Conservation (phyloP, 2,329 filamentous ascomycete species). For the Colletotrichum paranaense region DNA sequence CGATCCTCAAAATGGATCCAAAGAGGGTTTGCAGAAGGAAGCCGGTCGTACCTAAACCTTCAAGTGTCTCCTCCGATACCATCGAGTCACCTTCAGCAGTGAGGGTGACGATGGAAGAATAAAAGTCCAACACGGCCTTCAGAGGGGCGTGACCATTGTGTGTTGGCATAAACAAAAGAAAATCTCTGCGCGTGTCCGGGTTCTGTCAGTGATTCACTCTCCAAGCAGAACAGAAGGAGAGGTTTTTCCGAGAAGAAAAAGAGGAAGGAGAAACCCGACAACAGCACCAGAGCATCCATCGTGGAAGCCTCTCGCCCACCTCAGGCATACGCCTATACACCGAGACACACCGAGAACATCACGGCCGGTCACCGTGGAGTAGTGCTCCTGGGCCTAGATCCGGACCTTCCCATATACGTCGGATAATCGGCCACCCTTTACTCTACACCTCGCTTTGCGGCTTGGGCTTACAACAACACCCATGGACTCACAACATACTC, state of each 20-base stretch:
- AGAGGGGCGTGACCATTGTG: slow-evolving; percentile 75
- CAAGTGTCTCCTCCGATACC: slow-evolving; percentile 88
- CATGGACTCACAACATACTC: not conserved
- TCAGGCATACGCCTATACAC: not conserved
- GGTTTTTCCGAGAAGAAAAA: not conserved
- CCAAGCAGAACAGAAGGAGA: not conserved
- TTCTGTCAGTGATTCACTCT: slow-evolving; percentile 9
- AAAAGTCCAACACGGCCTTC: slow-evolving; percentile 88
- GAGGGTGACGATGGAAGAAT: slow-evolving; percentile 87
- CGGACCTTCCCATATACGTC: not conserved
- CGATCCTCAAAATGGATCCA: slow-evolving; percentile 79
- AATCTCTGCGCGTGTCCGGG: slow-evolving; percentile 71
- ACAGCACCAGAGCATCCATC: not conserved
- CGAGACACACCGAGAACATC: slow-evolving; percentile 9
- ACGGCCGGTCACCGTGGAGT: not conserved
- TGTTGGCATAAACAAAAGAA: slow-evolving; percentile 87
- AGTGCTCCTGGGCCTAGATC: not conserved
- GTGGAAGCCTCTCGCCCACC: not conserved
- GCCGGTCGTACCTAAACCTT: slow-evolving; percentile 90
- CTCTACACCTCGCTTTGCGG: not conserved
- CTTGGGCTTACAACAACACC: not conserved
- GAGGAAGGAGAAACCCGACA: not conserved
- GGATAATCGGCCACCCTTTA: slow-evolving; percentile 14
- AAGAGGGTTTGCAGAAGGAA: slow-evolving; percentile 80
- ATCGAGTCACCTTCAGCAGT: slow-evolving; percentile 94